Percentiles rank a stretch among this genome's conserved stretches.
phyloP scores from a whole-genome alignment of 73 alveolate species.

The Paramecium pentaurelia region DNA sequence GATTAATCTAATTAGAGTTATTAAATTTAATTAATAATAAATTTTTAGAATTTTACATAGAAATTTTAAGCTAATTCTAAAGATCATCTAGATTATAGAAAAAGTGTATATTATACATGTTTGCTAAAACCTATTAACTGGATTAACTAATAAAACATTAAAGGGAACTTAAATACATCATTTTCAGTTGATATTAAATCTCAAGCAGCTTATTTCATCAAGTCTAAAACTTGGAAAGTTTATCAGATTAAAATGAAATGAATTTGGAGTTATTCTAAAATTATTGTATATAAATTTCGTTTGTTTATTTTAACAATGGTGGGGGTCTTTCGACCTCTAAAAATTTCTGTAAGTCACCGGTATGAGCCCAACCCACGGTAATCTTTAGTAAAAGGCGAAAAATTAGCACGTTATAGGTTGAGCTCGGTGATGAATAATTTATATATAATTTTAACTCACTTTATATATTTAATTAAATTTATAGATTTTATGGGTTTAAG shows the following conservation, averaged over 20 bases:
- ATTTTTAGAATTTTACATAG: too few species aligned
- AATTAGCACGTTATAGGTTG: constrained; percentile 95
- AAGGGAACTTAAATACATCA: not conserved
- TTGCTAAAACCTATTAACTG: constrained; percentile 24
- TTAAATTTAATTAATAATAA: too few species aligned
- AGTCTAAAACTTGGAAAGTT: constrained; percentile 19
- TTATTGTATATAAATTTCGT: not conserved
- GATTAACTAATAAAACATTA: not conserved
- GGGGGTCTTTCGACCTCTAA: constrained; percentile 62
- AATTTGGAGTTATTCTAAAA: not conserved
- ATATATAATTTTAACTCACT: not conserved
- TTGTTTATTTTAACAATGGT: not conserved
- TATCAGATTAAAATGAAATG: constrained; percentile 4
- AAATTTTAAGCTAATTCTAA: too few species aligned
- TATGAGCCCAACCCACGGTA: constrained; percentile 97
- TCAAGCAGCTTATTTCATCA: not conserved
- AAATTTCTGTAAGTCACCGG: constrained; percentile 62
- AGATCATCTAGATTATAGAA: not conserved
- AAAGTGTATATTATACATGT: not conserved
- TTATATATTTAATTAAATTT: constrained; percentile 38
- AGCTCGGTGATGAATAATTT: constrained; percentile 86
- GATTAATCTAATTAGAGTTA: not conserved
- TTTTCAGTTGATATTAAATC: not conserved
- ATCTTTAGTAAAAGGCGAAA: constrained; percentile 99
- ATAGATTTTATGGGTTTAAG: constrained; percentile 67